These are phyloP conservation scores for Gossypium thurberi DNA, from an alignment of 345 rosid genomes.

Conservation along the genomic window DNA sequence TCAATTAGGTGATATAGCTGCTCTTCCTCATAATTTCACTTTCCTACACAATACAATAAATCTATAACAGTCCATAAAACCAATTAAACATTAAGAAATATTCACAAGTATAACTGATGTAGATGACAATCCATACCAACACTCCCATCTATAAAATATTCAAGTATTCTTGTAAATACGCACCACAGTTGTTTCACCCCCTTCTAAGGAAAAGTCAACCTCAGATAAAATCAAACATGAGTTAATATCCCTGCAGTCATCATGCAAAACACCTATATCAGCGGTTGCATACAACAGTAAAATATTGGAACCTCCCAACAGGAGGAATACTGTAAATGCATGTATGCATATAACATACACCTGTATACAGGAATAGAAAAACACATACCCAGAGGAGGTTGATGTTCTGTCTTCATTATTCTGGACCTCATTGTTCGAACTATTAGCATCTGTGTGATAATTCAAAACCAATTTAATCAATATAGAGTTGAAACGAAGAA, in stretches of 20 bases:
- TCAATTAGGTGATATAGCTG: background rate
- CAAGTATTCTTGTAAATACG: constrained; percentile 26
- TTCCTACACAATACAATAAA: background rate
- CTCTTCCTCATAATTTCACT: background rate
- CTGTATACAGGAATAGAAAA: background rate
- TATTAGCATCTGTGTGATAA: constrained; percentile 39
- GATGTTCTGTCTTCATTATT: constrained; percentile 34
- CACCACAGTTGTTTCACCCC: constrained; percentile 62
- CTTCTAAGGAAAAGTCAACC: constrained; percentile 52
- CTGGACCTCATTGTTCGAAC: constrained; percentile 35
- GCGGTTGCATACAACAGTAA: background rate
- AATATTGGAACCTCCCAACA: background rate
- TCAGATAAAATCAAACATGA: constrained; percentile 60
- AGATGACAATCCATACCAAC: background rate
- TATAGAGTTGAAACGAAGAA: background rate
- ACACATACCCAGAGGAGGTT: constrained; percentile 33
- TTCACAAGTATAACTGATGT: background rate
- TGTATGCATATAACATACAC: background rate
- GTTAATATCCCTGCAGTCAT: constrained; percentile 44
- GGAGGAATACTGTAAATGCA: background rate
- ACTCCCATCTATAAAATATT: background rate
- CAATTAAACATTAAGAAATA: constrained; percentile 2
- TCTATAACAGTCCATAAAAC: background rate
- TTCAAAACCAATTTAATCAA: background rate
- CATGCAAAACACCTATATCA: constrained; percentile 17